Base-by-base conservation (phyloP, 148 eudicot genomes). In the Fallopia convolvulus region DNA sequence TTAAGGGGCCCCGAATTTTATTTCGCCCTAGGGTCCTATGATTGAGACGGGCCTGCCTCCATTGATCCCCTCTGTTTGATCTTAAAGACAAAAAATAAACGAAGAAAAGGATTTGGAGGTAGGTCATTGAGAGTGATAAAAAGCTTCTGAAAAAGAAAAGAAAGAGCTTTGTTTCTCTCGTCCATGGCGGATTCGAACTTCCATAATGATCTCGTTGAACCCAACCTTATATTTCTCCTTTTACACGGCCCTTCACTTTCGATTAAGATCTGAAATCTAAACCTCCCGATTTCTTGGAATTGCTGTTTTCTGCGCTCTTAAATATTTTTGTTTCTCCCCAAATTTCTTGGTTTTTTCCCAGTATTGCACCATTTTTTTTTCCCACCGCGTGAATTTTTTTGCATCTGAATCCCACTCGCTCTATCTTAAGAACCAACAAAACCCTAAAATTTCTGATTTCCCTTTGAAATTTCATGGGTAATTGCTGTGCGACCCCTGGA, bases 401-500 rank as follows among this genome's bases (percentile, higher is more conserved):
- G 63, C 30, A 56, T 56, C 30, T 56, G 30, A 56, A 56, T 20
- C 18, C 56, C 56, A 50, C 56, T 50, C 15, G 17, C 56, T 50
- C 18, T 50, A 50, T 50, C 56, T 50, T 8, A 56, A 21, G 30
- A 20, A 56, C 2, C 23, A 21, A 56, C 20, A 21, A 7, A 56
- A 20, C 23, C 11, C 63, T 18, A 2, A 14, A 56, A 20, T 56
- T 50, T 50, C 55, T 17, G 55, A 50, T 17, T 56, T 56, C 44
- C 8, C 72, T 68, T 68, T 14, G 18, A 32, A 5, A 8, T 68
- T 5, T 32, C 70, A 76, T 76, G 78, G 78, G 78, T 40, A 76
- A 76, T 76, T 76, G 78, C 60, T 76, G 78, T 26, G 78, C 50
- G 71, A 30, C 20, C 71, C 78, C 78, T 33, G 49, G 50, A 21